Base-by-base conservation (phyloP, 495 filamentous ascomycete species). In the Daldinia childiae region DNA sequence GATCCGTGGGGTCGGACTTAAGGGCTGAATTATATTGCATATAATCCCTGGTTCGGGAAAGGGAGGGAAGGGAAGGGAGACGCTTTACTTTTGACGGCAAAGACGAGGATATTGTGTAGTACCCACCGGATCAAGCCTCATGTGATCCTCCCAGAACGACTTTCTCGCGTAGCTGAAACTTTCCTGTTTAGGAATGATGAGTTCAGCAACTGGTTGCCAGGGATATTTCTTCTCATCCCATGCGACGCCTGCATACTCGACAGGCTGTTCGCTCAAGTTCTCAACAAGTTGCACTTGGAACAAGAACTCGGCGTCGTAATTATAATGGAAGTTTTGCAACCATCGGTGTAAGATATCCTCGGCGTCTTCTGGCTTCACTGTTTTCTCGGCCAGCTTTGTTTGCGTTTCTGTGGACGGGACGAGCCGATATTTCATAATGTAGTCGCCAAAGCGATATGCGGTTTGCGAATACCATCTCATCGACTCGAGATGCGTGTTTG, bases 171-270 rank as follows among this genome's bases (percentile, higher is more conserved):
- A 80, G 39, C 79, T 75, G 45, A 80, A 84, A 14, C 72, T 77
- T n/a, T 86, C 83, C 58, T 85, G 81, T 68, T 79, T 78, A 11
- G 80, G 79, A 60, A 85, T 79, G 29, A 81, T 64, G 21, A 85
- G 66, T 38, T 73, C 79, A 15, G 81, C 85, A 17, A 86, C 80
- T 19, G 80, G 81, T 65, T 84, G 81, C 76, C 74, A 85, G 2
- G 84, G 85, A 50, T 85, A 85, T 64, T 79, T 77, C 67, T 79
- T 77, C 26, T 78, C 66, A 65, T 85, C 82, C 82, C 82, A 86
- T 0, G 81, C 73, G n/a, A 79, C 79, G 11, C 83, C 83, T 19
- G 82, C 74, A 64, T 84, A 84, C 63, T 85, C 83, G 27, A 86
- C 81, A 5, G 81, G 83, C 56, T 86, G 82, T 29, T 85, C 83